Evolutionary conservation across 2,329 filamentous ascomycete genomes (phyloP).

Genomic region (Ploettnerulaceae sp.): DNA sequence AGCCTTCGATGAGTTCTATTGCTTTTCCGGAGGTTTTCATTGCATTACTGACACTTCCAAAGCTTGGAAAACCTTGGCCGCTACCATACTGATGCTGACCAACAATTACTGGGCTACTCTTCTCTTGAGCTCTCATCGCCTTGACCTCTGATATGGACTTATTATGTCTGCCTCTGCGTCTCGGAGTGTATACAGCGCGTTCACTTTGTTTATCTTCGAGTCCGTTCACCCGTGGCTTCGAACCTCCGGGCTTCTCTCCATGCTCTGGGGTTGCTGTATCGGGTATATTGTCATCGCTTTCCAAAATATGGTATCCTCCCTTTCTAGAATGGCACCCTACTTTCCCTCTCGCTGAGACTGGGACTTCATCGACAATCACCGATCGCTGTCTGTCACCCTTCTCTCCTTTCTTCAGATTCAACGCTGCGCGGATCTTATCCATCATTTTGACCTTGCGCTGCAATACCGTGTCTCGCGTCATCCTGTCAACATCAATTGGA

Average conservation of each 20-base stretch:
- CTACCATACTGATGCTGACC: background rate
- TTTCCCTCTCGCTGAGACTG: no score
- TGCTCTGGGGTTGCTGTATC: no score
- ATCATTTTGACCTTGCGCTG: slow-evolving; percentile 1
- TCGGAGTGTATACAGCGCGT: background rate
- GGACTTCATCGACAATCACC: slow-evolving; percentile 1
- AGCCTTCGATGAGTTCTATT: no score
- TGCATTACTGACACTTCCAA: background rate
- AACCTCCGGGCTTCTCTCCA: background rate
- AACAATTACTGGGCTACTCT: background rate
- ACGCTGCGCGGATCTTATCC: slow-evolving; percentile 1
- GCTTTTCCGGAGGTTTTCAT: background rate
- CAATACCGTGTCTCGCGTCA: background rate
- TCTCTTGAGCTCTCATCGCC: background rate
- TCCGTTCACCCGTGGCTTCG: no score
- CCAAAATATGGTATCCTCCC: no score
- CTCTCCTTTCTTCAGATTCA: background rate
- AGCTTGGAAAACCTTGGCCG: background rate
- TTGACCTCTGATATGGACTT: background rate
- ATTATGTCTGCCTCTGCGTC: background rate
- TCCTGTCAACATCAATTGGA: background rate
- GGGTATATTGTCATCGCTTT: no score
- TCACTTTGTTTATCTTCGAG: background rate
- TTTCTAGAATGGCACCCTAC: no score
- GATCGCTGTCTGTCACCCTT: background rate